These are phyloP conservation scores for Yamadazyma sp. DNA, from an alignment of 1,139 yeast species.

Conservation along the genomic window DNA sequence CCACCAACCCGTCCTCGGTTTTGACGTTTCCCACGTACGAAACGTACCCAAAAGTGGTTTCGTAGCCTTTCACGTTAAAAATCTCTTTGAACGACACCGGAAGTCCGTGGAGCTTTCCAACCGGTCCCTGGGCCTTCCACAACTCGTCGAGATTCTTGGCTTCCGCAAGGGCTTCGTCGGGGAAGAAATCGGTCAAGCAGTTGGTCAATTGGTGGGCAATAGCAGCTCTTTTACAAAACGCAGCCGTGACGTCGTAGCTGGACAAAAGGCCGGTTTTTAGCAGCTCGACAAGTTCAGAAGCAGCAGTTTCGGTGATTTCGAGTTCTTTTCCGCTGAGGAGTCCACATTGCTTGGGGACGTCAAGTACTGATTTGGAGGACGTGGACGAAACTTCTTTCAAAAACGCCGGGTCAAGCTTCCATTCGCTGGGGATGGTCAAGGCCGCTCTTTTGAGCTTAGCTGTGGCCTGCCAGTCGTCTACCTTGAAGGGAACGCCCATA, in stretches of 20 bases:
- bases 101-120: constrained; percentile 67
- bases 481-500: too few species aligned
- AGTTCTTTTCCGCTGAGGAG: constrained; percentile 26
- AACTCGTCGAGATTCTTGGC: constrained; percentile 42
- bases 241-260: constrained; percentile 14
- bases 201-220: constrained; percentile 43
- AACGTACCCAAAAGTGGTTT: constrained; percentile 46
- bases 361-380: background rate
- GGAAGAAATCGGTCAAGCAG: constrained; percentile 33
- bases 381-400: background rate
- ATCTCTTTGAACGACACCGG: constrained; percentile 64
- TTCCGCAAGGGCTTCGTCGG: constrained; percentile 22
- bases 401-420: background rate
- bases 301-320: constrained; percentile 37
- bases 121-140: constrained; percentile 27
- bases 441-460: too few species aligned
- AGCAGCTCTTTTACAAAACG: constrained; percentile 29
- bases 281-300: constrained; percentile 31
- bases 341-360: background rate
- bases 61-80: constrained; percentile 44
- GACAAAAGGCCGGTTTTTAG: constrained; percentile 24
- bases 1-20: constrained; percentile 38
- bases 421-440: background rate
- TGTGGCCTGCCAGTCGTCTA: too few species aligned
- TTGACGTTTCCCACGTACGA: constrained; percentile 29